Conservation (phyloP, 75 land plant genomes). For the Pinus albicaulis region DNA sequence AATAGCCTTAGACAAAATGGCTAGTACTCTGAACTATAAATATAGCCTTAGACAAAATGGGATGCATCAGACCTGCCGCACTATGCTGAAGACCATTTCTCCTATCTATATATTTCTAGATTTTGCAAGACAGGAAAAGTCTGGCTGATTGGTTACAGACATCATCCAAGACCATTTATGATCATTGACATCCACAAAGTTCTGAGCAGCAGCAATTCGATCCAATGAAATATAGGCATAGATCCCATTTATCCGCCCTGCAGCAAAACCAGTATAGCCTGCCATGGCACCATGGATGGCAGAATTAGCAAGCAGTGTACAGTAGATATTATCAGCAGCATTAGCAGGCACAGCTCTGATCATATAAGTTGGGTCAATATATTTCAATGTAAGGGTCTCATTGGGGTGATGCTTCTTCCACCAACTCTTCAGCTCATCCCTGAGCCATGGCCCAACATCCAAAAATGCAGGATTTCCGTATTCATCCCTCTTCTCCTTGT, state of each 20-base stretch:
- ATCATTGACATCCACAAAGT: conserved; percentile 45
- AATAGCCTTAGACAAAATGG: not conserved
- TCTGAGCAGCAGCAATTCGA: conserved; percentile 51
- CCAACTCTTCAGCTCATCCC: conserved; percentile 68
- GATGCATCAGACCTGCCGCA: not conserved
- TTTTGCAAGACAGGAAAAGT: conserved; percentile 21
- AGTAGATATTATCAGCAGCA: conserved; percentile 74
- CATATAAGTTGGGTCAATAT: conserved; percentile 95
- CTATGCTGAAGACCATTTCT: not conserved
- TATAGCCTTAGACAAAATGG: not conserved
- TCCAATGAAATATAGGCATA: conserved; percentile 70
- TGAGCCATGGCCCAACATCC: conserved; percentile 70
- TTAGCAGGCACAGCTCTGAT: conserved; percentile 81
- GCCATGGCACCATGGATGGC: conserved; percentile 85
- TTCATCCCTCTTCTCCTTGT: conserved; percentile 52
- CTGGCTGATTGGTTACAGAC: conserved; percentile 79
- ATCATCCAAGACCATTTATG: conserved; percentile 88
- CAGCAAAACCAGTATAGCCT: conserved; percentile 74
- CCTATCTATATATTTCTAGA: not conserved
- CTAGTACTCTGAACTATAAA: no score
- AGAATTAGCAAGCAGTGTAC: conserved; percentile 75
- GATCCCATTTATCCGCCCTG: conserved; percentile 69
- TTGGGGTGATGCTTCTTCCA: conserved; percentile 57
- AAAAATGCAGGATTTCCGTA: conserved; percentile 65
- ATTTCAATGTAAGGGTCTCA: conserved; percentile 77